These are phyloP conservation scores for Fusarium longipes DNA, from an alignment of 2,329 filamentous ascomycete genomes.

Conservation along the genomic window DNA sequence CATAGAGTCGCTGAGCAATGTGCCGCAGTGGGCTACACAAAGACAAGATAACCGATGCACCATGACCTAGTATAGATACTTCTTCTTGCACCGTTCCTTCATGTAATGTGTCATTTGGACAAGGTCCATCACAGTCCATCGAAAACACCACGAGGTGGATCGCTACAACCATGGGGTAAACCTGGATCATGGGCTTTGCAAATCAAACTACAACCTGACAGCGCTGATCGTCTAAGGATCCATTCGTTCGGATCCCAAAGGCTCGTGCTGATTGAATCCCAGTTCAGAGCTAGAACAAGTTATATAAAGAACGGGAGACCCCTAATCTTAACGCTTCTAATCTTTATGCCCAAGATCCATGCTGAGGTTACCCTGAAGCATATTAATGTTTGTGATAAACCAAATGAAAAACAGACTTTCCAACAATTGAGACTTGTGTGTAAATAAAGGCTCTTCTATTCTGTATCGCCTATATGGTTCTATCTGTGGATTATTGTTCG, in stretches of 20 bases:
- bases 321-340: neutral
- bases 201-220: slow-evolving; percentile 12
- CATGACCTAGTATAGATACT: neutral
- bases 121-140: neutral
- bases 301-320: neutral
- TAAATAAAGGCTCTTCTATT: neutral
- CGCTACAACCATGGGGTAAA: slow-evolving; percentile 23
- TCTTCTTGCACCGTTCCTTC: neutral
- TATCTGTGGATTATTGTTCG: neutral
- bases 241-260: neutral
- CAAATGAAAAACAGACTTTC: neutral
- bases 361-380: neutral
- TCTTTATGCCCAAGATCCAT: neutral
- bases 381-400: neutral
- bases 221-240: slow-evolving; percentile 27
- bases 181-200: slow-evolving; percentile 6
- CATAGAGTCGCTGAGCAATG: neutral
- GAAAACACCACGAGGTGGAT: slow-evolving; percentile 23
- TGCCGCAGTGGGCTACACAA: neutral
- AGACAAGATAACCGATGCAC: neutral
- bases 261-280: neutral
- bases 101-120: neutral
- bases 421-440: neutral
- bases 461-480: neutral
- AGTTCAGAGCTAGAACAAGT: neutral